Conservation (phyloP, 495 filamentous ascomycete genomes). For the Neurospora sp. region DNA sequence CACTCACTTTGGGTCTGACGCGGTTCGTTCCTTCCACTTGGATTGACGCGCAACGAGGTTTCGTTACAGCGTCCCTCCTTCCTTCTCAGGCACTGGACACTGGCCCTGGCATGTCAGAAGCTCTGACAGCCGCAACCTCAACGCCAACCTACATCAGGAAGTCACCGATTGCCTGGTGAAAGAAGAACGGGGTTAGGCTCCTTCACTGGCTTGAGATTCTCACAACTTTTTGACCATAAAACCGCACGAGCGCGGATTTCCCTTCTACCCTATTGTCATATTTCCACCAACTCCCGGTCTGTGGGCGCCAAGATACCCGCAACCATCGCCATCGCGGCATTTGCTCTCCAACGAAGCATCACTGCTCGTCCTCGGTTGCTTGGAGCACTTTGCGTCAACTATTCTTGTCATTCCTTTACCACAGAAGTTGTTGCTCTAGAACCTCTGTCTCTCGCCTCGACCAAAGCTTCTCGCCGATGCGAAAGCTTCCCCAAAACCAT, state of each 20-base stretch:
- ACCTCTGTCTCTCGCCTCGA: background rate
- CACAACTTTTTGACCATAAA: background rate
- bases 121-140: background rate
- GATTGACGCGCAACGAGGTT: background rate
- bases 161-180: background rate
- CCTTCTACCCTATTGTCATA: background rate
- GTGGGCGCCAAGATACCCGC: background rate
- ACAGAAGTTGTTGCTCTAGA: background rate
- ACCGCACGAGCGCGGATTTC: background rate
- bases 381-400: background rate
- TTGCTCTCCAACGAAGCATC: background rate
- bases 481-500: background rate
- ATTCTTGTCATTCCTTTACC: background rate
- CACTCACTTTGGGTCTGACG: background rate
- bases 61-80: background rate
- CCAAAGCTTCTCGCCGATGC: background rate
- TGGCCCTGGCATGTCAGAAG: background rate
- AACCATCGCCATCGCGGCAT: background rate
- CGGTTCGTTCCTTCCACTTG: background rate
- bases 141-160: background rate
- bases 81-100: background rate
- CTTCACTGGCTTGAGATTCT: background rate
- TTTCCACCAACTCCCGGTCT: background rate
- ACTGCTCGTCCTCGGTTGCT: background rate
- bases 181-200: background rate